Evolutionary conservation across 805 yeast genomes (phyloP), one percentile per base, ranked within the genome.

Genomic region (Candida piceae): DNA sequence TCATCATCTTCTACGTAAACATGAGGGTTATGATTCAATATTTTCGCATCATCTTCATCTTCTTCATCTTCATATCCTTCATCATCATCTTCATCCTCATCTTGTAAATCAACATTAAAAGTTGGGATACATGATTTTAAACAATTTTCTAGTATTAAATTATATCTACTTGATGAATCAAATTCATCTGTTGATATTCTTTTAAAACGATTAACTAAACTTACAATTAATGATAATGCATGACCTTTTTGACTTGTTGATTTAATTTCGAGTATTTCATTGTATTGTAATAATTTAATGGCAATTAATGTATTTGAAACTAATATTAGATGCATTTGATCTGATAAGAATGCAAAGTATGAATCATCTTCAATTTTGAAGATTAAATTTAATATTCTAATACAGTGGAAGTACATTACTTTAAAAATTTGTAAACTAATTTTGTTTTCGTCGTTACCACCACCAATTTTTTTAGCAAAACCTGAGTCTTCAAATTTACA

Each of bases 331-430:
- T 77, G 85, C 30, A 81, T 64, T 58, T 79, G 85, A 60, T 82
- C 88, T 10, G 84, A 76, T n/a, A 82, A 64, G 49, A 74, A 77
- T 0, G 82, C 80, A 58, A 82, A 82, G 49, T 76, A 78, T 4
- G 75, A 66, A 49, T 74, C 79, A 44, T 60, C 62, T 20, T 47
- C 46, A 23, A 60, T 49, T 3, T 61, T 45, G 41, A 69, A 63
- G 4, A 58, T 55, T 16, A 70, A 64, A 30, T 58, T 63, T 1
- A 77, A 55, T 4, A 74, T 63, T 31, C 63, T 58, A 35, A 55
- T 53, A 2, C 78, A 53, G 47, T 69, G 74, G 32, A 43, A 42
- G 18, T 57, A 58, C 13, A 68, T 48, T 55, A 72, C 63, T 16
- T 46, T 34, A 29, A 42, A 39, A 17, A 40, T 31, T 21, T 41